Evolutionary conservation across 1,139 yeast genomes (phyloP), one percentile per base, ranked within the genome.

Genomic region (Yamadazyma membranifaciens): DNA sequence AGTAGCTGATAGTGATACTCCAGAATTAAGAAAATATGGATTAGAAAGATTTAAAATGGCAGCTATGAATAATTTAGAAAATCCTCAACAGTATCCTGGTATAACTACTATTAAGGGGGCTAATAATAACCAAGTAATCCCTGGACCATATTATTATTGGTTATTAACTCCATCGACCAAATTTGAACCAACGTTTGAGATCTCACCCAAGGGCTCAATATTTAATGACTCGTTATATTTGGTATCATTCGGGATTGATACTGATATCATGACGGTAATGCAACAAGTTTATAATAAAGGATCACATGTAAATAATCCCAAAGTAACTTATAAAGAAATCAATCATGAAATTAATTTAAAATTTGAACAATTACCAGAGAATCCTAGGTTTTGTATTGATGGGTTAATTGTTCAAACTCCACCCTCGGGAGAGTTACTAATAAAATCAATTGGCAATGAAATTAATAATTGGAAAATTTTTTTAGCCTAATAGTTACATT

Each of bases 1-100:
- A 40, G 92, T 89, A 2, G 92, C 92, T 17, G 87, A 78, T 55
- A 81, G 86, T 42, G 94, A 87, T 50, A 72, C 82, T 1, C 81
- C 83, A 0, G 85, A 83, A 51, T 63, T 83, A 55, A 67, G 89
- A 31, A 68, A 71, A 40, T 68, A 73, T 46, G 96, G 96, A 0
- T 52, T 72, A 6, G 79, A 78, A 33, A 65, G 96, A 43, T 89
- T 89, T 59, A 68, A 73, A 45, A 63, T 78, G 40, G 96, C 96
- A 0, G 95, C 92, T 0, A 55, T 56, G 30, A 60, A 68, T 12
- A 77, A 86, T 31, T 60, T 86, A 29, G 56, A 66, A 5, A 52
- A 62, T 11, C 65, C 67, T 17, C 86, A 82, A 36, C 54, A 52
- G 14, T 86, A 83, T 54, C 55, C 62, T 4, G 87, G 85, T 9